Conservation (phyloP, 148 eudicot genomes). For the Vaccinium darrowii region DNA sequence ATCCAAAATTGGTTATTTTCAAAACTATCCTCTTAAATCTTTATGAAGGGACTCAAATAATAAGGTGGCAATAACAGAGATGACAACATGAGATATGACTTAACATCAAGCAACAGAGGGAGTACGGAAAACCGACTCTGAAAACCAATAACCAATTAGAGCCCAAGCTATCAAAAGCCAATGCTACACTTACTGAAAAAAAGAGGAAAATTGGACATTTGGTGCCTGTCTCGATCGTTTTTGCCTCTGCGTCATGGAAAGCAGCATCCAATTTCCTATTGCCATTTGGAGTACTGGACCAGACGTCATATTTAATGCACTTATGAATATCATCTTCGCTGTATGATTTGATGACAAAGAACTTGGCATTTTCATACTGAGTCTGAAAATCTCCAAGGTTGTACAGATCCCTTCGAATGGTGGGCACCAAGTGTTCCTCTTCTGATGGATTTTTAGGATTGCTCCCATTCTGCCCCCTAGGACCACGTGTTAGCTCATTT, state of each 20-base stretch:
- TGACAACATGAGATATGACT: too few relatives aligned
- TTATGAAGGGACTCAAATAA: too few relatives aligned
- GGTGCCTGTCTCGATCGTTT: constrained; percentile 46
- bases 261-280: constrained; percentile 81
- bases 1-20: too few relatives aligned
- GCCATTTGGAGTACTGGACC: constrained; percentile 93
- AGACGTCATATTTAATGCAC: constrained; percentile 81
- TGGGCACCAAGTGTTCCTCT: constrained; percentile 31
- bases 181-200: constrained; percentile 62
- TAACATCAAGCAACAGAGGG: too few relatives aligned
- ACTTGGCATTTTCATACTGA: constrained; percentile 72
- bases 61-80: too few relatives aligned
- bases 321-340: constrained; percentile 96
- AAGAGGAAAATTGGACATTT: constrained; percentile 78
- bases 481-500: constrained; percentile 75
- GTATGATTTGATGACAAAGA: constrained; percentile 81
- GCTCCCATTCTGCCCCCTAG: constrained; percentile 50
- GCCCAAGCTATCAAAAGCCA: neutral
- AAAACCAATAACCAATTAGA: neutral
- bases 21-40: too few relatives aligned
- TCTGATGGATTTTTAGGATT: constrained; percentile 26
- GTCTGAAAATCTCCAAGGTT: constrained; percentile 55
- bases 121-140: neutral
- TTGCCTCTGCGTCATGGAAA: constrained; percentile 65
- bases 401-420: constrained; percentile 39